Evolutionary conservation across 2,329 filamentous ascomycete species (phyloP).

Genomic region (Didymosphaeria variabile): DNA sequence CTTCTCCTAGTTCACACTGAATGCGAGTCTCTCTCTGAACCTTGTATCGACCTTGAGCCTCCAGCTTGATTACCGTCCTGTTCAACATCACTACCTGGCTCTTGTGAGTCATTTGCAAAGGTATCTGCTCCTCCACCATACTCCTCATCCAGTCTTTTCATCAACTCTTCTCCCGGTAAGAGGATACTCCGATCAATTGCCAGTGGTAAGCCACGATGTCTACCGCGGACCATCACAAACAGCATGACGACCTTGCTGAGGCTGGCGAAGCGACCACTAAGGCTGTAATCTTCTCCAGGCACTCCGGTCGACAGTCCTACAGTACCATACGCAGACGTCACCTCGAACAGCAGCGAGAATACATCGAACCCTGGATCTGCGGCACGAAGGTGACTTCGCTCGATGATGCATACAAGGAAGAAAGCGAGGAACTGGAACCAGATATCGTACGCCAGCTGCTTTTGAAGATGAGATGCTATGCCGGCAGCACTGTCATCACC

Average conservation of each 20-base stretch:
- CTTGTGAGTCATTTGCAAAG: background rate
- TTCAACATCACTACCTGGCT: background rate
- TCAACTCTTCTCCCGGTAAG: conserved; percentile 43
- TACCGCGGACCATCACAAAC: conserved; percentile 61
- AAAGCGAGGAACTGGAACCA: conserved; percentile 72
- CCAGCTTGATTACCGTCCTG: background rate
- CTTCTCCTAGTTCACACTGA: too few relatives aligned
- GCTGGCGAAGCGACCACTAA: conserved; percentile 63
- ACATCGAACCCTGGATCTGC: conserved; percentile 41
- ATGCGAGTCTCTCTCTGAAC: too few relatives aligned
- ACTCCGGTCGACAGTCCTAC: conserved; percentile 69
- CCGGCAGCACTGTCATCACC: conserved; percentile 25
- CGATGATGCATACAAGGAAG: conserved; percentile 68
- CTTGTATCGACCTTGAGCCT: background rate
- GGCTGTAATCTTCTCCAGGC: conserved; percentile 63
- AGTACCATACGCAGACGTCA: conserved; percentile 67
- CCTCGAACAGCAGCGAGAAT: conserved; percentile 61
- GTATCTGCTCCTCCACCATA: conserved; percentile 29
- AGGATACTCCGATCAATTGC: conserved; percentile 45
- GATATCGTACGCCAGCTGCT: conserved; percentile 72
- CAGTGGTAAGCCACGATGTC: conserved; percentile 41
- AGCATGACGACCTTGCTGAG: conserved; percentile 67
- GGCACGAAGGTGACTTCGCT: conserved; percentile 63
- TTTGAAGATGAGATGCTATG: conserved; percentile 64
- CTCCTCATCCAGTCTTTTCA: conserved; percentile 45